These are phyloP conservation scores for Colletotrichum graminicola DNA, from an alignment of 2,329 filamentous ascomycete genomes.

Conservation along the genomic window DNA sequence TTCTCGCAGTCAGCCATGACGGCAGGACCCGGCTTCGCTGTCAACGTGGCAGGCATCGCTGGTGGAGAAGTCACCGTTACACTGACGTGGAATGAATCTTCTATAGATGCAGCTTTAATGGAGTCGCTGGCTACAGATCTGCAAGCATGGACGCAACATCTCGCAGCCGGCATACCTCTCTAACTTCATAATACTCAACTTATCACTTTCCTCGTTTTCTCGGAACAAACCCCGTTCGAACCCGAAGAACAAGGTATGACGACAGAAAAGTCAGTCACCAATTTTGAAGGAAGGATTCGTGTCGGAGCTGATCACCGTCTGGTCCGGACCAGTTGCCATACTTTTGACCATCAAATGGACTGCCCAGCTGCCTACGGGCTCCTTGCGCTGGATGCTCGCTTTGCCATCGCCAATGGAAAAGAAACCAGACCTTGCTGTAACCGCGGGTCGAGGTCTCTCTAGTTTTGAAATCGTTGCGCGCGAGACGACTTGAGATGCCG, in stretches of 20 bases:
- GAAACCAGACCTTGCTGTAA: too few species aligned
- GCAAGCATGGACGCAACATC: conserved; percentile 45
- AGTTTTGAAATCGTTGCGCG: too few species aligned
- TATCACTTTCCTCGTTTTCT: neutral
- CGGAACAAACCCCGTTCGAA: neutral
- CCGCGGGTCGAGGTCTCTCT: too few species aligned
- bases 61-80: conserved; percentile 56
- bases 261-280: neutral
- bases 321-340: neutral
- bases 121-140: conserved; percentile 55
- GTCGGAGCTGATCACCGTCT: too few species aligned
- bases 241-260: neutral
- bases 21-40: conserved; percentile 56
- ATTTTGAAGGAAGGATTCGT: neutral
- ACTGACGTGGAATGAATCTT: conserved; percentile 62
- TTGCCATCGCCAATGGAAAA: too few species aligned
- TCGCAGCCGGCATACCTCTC: conserved; percentile 42
- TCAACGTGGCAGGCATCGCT: conserved; percentile 62
- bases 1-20: conserved; percentile 64
- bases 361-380: too few species aligned
- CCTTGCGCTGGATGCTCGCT: too few species aligned
- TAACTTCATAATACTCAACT: neutral
- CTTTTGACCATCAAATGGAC: neutral
- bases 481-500: too few species aligned
- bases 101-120: conserved; percentile 55